These are phyloP conservation scores for Simmondsia chinensis DNA, from an alignment of 148 eudicot species.

Conservation along the genomic window DNA sequence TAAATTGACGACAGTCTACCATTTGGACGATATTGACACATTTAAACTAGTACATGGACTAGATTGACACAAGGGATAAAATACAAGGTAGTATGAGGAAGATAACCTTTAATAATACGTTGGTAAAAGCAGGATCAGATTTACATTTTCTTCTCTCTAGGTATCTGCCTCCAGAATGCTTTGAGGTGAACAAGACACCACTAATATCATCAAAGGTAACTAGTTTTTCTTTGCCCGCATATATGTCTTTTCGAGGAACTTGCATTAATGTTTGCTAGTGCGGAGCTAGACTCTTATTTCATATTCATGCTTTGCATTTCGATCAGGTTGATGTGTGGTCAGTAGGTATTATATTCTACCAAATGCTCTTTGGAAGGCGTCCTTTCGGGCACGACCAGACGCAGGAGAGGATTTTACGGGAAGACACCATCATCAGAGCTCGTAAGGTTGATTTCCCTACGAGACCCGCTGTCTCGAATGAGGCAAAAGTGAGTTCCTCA, in stretches of 20 bases:
- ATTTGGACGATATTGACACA: no score
- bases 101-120: no score
- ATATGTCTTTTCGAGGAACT: no score
- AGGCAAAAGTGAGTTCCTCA: conserved; percentile 62
- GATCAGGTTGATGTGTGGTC: conserved; percentile 99
- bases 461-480: conserved; percentile 79
- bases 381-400: conserved; percentile 98
- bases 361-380: conserved; percentile 94
- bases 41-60: no score
- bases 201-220: conserved; percentile 88
- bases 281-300: conserved; percentile 1
- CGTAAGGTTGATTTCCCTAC: conserved; percentile 96
- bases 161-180: conserved; percentile 99
- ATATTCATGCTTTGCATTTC: conserved; percentile 2
- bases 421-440: conserved; percentile 96
- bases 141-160: conserved; percentile 17
- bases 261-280: no score
- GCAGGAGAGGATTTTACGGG: conserved; percentile 93
- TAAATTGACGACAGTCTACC: no score
- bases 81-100: no score
- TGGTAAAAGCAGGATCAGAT: not conserved
- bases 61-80: no score
- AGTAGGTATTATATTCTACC: conserved; percentile 87
- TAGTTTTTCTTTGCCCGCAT: no score
- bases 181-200: conserved; percentile 93